Percentiles rank a stretch among this genome's conserved stretches.
Evolutionary conservation across 768 basidiomycete genomes (phyloP).

Genomic region (Chalciporus pseudorubinellus): DNA sequence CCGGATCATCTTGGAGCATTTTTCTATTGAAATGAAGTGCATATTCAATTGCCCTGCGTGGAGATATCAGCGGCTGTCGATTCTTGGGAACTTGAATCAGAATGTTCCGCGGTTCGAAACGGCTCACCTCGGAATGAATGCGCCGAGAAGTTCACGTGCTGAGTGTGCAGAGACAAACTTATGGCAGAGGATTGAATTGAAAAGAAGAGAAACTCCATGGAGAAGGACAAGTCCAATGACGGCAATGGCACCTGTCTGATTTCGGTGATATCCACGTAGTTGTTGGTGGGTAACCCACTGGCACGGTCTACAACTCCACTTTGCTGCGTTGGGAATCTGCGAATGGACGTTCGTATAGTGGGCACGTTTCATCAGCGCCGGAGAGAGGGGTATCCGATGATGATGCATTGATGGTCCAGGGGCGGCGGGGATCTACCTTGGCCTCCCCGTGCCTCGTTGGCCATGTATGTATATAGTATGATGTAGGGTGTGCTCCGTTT

Average conservation of each 20-base stretch:
- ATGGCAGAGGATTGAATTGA: neutral
- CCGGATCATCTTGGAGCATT: slow-evolving; percentile 11
- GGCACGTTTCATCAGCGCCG: neutral
- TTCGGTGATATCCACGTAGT: neutral
- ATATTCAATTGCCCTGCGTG: neutral
- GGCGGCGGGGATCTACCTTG: no score
- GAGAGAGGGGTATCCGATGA: neutral
- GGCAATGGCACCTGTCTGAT: neutral
- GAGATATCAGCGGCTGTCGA: slow-evolving; percentile 1
- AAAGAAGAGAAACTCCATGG: neutral
- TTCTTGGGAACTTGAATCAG: neutral
- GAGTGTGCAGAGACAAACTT: neutral
- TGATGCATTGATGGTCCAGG: neutral
- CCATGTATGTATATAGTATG: no score
- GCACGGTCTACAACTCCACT: neutral
- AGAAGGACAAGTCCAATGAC: neutral
- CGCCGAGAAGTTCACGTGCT: neutral
- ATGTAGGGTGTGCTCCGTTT: neutral
- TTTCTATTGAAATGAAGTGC: slow-evolving; percentile 1
- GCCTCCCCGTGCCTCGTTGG: no score
- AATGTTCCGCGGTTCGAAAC: neutral
- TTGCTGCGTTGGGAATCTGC: neutral
- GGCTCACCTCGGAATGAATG: neutral
- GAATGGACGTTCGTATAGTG: no score
- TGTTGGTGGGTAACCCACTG: neutral